phyloP scores from a whole-genome alignment of 2,329 filamentous ascomycete species.

The Pseudopyrenochaeta lycopersici region DNA sequence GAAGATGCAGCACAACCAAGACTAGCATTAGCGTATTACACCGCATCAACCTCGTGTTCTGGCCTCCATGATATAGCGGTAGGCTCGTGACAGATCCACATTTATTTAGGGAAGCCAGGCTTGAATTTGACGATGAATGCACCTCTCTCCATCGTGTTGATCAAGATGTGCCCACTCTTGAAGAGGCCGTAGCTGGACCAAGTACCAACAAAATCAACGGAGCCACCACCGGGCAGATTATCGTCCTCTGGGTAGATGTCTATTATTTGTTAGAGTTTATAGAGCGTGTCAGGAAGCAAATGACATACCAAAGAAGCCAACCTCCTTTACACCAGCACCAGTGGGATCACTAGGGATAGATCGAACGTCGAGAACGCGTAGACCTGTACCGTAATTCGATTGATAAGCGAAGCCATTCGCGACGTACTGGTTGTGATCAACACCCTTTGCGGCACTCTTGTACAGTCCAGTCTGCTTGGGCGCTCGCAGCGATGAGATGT shows the following conservation, averaged over 20 bases:
- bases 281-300: neutral
- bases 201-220: slow-evolving; percentile 53
- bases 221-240: slow-evolving; percentile 47
- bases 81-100: neutral
- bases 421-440: slow-evolving; percentile 61
- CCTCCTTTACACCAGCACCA: slow-evolving; percentile 52
- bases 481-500: slow-evolving; percentile 42
- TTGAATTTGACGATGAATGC: slow-evolving; percentile 49
- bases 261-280: slow-evolving; percentile 7
- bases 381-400: slow-evolving; percentile 54
- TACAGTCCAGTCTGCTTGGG: slow-evolving; percentile 55
- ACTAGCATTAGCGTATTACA: neutral
- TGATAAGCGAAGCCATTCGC: slow-evolving; percentile 54
- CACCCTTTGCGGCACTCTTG: slow-evolving; percentile 48
- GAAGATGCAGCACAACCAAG: neutral
- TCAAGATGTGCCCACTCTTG: slow-evolving; percentile 50
- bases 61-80: neutral
- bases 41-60: neutral
- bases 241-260: slow-evolving; percentile 57
- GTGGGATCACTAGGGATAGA: slow-evolving; percentile 53
- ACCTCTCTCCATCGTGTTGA: slow-evolving; percentile 54
- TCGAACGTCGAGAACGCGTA: slow-evolving; percentile 53
- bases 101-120: slow-evolving; percentile 26
- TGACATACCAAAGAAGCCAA: slow-evolving; percentile 49
- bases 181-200: slow-evolving; percentile 55